Base-by-base conservation (phyloP, 2,329 filamentous ascomycete species). In the Hirsutella rhossiliensis region DNA sequence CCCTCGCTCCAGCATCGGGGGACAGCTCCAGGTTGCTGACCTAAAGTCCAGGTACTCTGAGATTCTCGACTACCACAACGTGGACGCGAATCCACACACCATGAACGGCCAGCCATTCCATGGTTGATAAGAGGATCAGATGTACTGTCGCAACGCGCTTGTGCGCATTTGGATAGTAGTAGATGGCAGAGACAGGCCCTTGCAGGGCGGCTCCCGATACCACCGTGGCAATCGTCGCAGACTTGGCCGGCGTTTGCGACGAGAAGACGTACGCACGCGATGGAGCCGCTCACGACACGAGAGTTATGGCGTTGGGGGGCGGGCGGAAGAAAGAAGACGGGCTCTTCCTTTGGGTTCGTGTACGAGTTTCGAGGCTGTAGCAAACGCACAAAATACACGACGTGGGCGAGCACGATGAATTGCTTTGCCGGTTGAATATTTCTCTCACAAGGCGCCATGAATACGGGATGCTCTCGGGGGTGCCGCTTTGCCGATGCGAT, bases 41-140 rank as follows among this genome's bases (percentile, higher is more conserved):
- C 11, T 28, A 2, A 29, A 31, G 23, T 20, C 43, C 61, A 95
- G 89, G 88, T 97, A 97, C 73, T 95, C 89, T 43, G 90, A 97
- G 65, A 97, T 98, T 56, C 82, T 97, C 56, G 89, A 97, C 66
- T 97, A 96, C 67, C 92, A 97, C 69, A 96, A 97, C 60, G 83
- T 95, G 50, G 88, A 94, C 48, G 65, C 72, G 38, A 59, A 58
- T 40, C 52, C 52, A 30, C 56, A 57, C 20, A 52, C 57, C 49
- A 64, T 68, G 54, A 68, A 68, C 15, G 61, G 61, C 20, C 59
- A 52, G 42, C 61, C 56, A 39, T 63, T 62, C 49, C 56, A 61
- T 44, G 60, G 58, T 42, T 59, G 63, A 58, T 63, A 61, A 49
- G 55, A 36, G 37, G 43, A 23, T 7, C 18, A 18, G 11, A 17